Evolutionary conservation across 1,139 yeast genomes (phyloP).

Genomic region (Pichia sp.): DNA sequence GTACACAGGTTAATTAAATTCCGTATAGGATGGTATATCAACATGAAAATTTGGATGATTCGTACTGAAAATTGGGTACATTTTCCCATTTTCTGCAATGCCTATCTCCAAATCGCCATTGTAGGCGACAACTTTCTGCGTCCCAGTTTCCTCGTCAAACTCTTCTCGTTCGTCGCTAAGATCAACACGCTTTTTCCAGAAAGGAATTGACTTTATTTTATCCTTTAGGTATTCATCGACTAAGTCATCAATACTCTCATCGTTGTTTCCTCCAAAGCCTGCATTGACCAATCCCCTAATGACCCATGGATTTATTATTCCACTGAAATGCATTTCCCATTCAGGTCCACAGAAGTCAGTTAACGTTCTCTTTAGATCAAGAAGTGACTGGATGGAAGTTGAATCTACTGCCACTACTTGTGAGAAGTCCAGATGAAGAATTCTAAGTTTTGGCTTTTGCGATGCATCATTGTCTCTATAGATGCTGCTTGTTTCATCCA

Average conservation of each 20-base stretch:
- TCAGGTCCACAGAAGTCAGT: conserved; percentile 75
- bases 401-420: conserved; percentile 72
- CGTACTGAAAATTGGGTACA: conserved; percentile 49
- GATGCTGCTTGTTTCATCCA: background rate
- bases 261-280: conserved; percentile 54
- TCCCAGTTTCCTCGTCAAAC: conserved; percentile 27
- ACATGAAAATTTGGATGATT: conserved; percentile 83
- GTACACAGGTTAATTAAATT: conserved; percentile 24
- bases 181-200: background rate
- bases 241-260: background rate
- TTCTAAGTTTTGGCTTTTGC: conserved; percentile 39
- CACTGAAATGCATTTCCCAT: conserved; percentile 85
- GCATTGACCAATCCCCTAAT: conserved; percentile 69
- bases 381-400: conserved; percentile 72
- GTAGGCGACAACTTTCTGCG: conserved; percentile 3
- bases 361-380: conserved; percentile 70
- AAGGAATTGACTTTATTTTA: background rate
- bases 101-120: conserved; percentile 25
- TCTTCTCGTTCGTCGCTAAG: conserved; percentile 11
- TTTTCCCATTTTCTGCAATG: conserved; percentile 42
- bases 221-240: background rate
- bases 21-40: conserved; percentile 65
- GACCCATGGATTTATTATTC: conserved; percentile 82
- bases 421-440: conserved; percentile 77
- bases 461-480: too few species aligned